Percentiles rank a stretch among this genome's conserved stretches.
phyloP scores from a whole-genome alignment of 768 basidiomycete genomes.

The Trametes elegans region DNA sequence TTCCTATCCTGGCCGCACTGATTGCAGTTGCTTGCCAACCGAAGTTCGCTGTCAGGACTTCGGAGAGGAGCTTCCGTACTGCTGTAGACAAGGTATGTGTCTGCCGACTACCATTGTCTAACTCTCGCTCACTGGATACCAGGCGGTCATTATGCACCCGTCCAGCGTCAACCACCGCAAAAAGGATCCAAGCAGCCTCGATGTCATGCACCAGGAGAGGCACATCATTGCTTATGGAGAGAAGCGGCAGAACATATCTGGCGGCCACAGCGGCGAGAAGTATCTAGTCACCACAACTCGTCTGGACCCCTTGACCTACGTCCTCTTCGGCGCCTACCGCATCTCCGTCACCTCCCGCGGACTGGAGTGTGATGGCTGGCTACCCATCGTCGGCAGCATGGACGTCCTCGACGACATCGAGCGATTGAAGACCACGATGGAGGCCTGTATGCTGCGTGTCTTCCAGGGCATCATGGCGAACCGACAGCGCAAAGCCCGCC shows the following conservation, averaged over 20 bases:
- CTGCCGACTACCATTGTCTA: not conserved
- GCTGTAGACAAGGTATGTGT: conserved; percentile 74
- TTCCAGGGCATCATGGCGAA: conserved; percentile 74
- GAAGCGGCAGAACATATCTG: conserved; percentile 75
- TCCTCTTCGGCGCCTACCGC: conserved; percentile 87
- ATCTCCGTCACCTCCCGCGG: conserved; percentile 69
- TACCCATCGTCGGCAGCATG: conserved; percentile 69
- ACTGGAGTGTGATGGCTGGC: conserved; percentile 87
- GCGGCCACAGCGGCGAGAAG: conserved; percentile 50
- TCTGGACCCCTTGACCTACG: conserved; percentile 84
- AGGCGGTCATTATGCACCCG: conserved; percentile 81
- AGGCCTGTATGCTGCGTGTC: conserved; percentile 82
- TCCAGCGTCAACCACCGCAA: conserved; percentile 82
- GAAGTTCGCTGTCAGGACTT: conserved; percentile 81
- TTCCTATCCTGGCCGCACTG: conserved; percentile 77
- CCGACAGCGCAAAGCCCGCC: conserved; percentile 31
- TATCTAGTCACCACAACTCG: conserved; percentile 79
- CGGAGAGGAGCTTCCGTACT: conserved; percentile 68
- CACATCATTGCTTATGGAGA: conserved; percentile 82
- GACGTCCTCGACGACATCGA: conserved; percentile 81
- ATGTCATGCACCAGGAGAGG: conserved; percentile 42
- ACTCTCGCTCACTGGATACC: not conserved
- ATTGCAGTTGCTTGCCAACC: conserved; percentile 87
- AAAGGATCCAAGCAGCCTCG: conserved; percentile 38
- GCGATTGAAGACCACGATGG: conserved; percentile 74